A percentile compares a stretch with the other conserved stretches of the same genome.
These are phyloP conservation scores for Paramyrothecium sp. DNA, from an alignment of 2,329 filamentous ascomycete species.

Conservation along the genomic window DNA sequence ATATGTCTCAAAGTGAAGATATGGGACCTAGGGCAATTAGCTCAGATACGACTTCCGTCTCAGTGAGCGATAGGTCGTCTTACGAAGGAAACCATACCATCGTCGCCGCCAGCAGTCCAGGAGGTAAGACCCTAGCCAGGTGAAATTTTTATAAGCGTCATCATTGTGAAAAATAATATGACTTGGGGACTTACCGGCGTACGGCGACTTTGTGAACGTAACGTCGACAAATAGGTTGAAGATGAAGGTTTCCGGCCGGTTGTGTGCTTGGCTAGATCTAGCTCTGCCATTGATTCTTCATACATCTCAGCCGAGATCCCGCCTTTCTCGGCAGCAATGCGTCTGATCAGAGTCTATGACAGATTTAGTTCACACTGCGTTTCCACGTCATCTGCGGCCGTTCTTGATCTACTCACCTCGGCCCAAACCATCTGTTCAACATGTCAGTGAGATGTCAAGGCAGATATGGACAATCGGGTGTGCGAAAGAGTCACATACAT, in stretches of 20 bases:
- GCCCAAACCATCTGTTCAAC: slow-evolving; percentile 4
- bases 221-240: neutral
- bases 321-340: slow-evolving; percentile 4
- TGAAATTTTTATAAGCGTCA: neutral
- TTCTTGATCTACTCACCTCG: slow-evolving; percentile 1
- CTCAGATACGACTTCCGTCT: neutral
- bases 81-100: neutral
- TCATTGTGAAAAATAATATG: no score
- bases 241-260: neutral
- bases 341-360: slow-evolving; percentile 1
- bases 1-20: slow-evolving; percentile 5
- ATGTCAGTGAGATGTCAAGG: neutral
- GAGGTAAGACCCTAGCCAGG: neutral
- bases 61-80: neutral
- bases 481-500: slow-evolving; percentile 1
- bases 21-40: slow-evolving; percentile 1
- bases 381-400: no score
- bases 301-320: slow-evolving; percentile 4
- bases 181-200: neutral
- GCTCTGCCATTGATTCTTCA: slow-evolving; percentile 1
- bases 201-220: neutral
- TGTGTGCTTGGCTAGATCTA: slow-evolving; percentile 1
- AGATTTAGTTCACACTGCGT: no score
- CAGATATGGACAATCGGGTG: neutral
- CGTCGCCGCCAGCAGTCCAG: neutral